A percentile compares a stretch with the other conserved stretches of the same genome.
phyloP scores from a whole-genome alignment of 805 yeast species.

The Pichia gijzeniarum region DNA sequence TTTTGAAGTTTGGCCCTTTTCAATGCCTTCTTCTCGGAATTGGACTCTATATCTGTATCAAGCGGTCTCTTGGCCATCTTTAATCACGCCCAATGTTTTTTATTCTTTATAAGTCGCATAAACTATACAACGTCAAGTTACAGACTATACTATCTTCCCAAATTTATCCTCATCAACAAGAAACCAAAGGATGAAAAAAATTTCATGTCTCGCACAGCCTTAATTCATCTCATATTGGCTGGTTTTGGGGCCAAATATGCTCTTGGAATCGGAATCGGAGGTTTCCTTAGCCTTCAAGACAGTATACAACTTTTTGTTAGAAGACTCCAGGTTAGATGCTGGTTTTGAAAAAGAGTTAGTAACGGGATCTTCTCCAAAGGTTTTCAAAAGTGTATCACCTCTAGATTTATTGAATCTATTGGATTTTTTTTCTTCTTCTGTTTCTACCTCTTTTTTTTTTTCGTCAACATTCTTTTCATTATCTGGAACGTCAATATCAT shows the following conservation, averaged over 20 bases:
- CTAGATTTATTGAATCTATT: slow-evolving; percentile 24
- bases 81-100: neutral
- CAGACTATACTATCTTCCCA: no score
- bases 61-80: slow-evolving; percentile 5
- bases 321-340: slow-evolving; percentile 11
- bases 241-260: slow-evolving; percentile 29
- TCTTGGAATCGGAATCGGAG: slow-evolving; percentile 15
- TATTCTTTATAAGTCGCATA: neutral
- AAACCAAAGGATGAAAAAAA: neutral
- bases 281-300: slow-evolving; percentile 29
- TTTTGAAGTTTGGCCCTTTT: slow-evolving; percentile 6
- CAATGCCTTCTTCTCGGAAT: neutral
- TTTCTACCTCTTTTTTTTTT: slow-evolving; percentile 19
- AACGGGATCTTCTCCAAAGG: slow-evolving; percentile 17
- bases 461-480: slow-evolving; percentile 30
- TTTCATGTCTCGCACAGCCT: slow-evolving; percentile 3
- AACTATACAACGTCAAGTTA: neutral
- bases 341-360: no score
- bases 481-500: slow-evolving; percentile 32
- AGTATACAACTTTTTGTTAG: slow-evolving; percentile 24
- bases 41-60: neutral
- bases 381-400: slow-evolving; percentile 26
- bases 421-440: slow-evolving; percentile 2
- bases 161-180: no score
- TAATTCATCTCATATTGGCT: slow-evolving; percentile 19